Percentiles rank a stretch among this genome's conserved stretches.
phyloP scores from a whole-genome alignment of 164 flowering plant genomes.

The Tetracentron sinense region DNA sequence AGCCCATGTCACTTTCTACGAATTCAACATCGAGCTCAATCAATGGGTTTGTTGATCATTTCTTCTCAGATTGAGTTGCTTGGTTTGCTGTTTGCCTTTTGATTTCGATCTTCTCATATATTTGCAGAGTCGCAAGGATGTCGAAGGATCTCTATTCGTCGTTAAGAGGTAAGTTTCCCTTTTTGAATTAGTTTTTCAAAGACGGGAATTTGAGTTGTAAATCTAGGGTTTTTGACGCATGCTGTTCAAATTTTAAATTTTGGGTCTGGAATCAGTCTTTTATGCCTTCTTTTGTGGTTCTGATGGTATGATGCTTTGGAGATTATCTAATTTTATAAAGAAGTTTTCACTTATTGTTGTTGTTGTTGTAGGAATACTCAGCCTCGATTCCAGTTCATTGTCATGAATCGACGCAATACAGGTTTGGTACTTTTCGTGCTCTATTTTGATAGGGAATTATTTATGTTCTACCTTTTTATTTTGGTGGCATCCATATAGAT shows the following conservation, averaged over 20 bases:
- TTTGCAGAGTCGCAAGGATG: slow-evolving; percentile 89
- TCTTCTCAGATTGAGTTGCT: background rate
- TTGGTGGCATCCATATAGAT: background rate
- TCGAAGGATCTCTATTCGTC: slow-evolving; percentile 93
- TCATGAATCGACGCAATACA: slow-evolving; percentile 89
- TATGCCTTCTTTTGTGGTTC: background rate
- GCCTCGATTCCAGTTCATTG: slow-evolving; percentile 94
- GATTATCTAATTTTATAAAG: background rate
- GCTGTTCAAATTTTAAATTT: too few relatives aligned
- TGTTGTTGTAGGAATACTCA: slow-evolving; percentile 62
- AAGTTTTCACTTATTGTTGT: background rate
- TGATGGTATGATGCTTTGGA: background rate
- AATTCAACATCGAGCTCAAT: slow-evolving; percentile 71
- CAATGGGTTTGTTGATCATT: slow-evolving; percentile 59
- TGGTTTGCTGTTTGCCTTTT: background rate
- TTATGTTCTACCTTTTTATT: background rate
- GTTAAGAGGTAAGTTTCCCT: slow-evolving; percentile 69
- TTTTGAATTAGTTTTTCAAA: background rate
- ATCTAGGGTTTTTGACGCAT: background rate
- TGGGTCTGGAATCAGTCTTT: background rate
- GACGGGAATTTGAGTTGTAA: background rate
- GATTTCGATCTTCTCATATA: background rate
- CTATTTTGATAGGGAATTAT: background rate
- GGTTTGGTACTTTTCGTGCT: slow-evolving; percentile 33
- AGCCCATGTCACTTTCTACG: slow-evolving; percentile 90